Base-by-base conservation (phyloP, 208 protist genomes). In the Acanthamoeba castellanii region DNA sequence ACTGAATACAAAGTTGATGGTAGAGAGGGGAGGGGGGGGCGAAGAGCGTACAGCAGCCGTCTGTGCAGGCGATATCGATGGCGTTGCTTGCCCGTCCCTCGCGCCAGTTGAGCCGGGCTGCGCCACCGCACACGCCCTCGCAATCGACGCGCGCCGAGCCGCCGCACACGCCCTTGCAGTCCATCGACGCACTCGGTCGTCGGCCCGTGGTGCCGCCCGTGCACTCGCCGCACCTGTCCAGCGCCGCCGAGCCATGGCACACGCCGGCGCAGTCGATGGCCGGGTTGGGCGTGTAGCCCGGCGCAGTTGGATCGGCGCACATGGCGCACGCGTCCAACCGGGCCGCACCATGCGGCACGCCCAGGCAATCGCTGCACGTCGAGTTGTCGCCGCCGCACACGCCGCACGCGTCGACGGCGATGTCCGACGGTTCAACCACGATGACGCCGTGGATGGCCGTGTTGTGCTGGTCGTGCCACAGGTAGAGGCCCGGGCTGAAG, bases 381-480 rank as follows among this genome's bases (percentile, higher is more conserved):
- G 78, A 27, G 25, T 22, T 22, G 47, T 87, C 32, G 78, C 78
- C 78, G 32, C 78, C 78, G 78, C 78, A 87, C 45, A 59, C 78
- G 78, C 34, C 34, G 20, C 78, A 87, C 14, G 25, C 27, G 2
- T 87, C 76, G 16, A 57, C 37, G 37, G 37, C 37, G 11, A 91
- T 27, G 57, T 91, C 59, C 16, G 78, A 87, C 27, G 78, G 78
- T 1, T 87, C 78, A 47, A 87, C 78, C 14, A 87, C 1, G 0
- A 87, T 34, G 47, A 59, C 25, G 78, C 78, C 78, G 47, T 87
- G 78, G 18, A 87, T 45, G 20, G 76, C 76, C 37, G 52, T 18
- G 47, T 85, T 85, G 76, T 59, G 52, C 18, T 34, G 57, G 45
- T 85, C 76, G 76, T 85, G 76, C 76, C 76, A 85, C 22, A 85